Evolutionary conservation across 305 asterid genomes (phyloP).

Genomic region (Rubia occidens): DNA sequence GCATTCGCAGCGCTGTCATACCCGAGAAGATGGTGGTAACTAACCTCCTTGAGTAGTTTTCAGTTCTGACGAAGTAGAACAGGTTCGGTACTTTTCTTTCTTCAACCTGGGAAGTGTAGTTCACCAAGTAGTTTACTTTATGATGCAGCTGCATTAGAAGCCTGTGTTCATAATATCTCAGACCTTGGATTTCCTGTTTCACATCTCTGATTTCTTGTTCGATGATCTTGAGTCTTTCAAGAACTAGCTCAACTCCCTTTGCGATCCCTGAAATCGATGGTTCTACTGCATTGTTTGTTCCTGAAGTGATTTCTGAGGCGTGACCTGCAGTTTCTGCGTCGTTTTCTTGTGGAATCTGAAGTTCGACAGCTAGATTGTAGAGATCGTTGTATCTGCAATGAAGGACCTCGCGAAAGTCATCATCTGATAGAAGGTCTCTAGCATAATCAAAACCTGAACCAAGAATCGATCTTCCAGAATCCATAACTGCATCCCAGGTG

Average conservation of each 20-base stretch:
- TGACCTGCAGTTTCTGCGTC: slow-evolving; percentile 22
- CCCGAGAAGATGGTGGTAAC: slow-evolving; percentile 71
- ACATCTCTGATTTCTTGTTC: slow-evolving; percentile 79
- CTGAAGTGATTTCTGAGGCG: slow-evolving; percentile 27
- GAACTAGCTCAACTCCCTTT: slow-evolving; percentile 70
- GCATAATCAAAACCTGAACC: slow-evolving; percentile 65
- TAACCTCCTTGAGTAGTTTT: slow-evolving; percentile 69
- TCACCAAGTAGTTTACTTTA: slow-evolving; percentile 70
- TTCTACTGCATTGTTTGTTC: slow-evolving; percentile 45
- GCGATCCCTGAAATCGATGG: slow-evolving; percentile 75
- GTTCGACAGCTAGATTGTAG: slow-evolving; percentile 74
- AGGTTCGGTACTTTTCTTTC: slow-evolving; percentile 82
- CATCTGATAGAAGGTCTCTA: slow-evolving; percentile 74
- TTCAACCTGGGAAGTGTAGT: slow-evolving; percentile 57
- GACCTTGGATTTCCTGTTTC: slow-evolving; percentile 81
- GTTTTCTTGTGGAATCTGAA: slow-evolving; percentile 56
- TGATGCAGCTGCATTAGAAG: slow-evolving; percentile 53
- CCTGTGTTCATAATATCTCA: slow-evolving; percentile 77
- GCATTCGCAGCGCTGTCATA: slow-evolving; percentile 62
- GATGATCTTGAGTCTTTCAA: slow-evolving; percentile 73
- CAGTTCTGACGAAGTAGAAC: slow-evolving; percentile 62
- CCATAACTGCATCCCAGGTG: slow-evolving; percentile 55
- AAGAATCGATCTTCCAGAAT: slow-evolving; percentile 46
- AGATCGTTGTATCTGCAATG: slow-evolving; percentile 69
- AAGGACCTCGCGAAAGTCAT: slow-evolving; percentile 82